Percentiles rank a stretch among this genome's conserved stretches.
These are phyloP conservation scores for Rutstroemia sp. DNA, from an alignment of 2,329 filamentous ascomycete genomes.

Conservation along the genomic window DNA sequence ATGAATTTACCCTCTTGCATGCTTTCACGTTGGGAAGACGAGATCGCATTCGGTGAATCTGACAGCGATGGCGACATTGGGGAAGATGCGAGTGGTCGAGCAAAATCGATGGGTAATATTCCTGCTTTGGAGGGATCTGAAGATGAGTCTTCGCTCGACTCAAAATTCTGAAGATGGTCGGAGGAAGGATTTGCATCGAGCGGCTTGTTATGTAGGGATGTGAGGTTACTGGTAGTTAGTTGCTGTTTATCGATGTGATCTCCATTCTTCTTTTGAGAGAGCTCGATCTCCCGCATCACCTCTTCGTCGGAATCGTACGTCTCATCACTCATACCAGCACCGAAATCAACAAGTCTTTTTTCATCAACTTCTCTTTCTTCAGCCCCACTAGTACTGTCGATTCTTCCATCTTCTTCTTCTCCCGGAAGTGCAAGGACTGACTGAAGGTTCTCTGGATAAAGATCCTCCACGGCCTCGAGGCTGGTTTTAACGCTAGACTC, in stretches of 20 bases:
- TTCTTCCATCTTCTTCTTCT: constrained; percentile 9
- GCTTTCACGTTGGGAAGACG: not conserved
- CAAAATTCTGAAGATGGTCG: not conserved
- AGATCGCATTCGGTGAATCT: not conserved
- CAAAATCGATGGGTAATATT: too few species aligned
- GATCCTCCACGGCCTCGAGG: constrained; percentile 77
- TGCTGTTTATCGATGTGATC: constrained; percentile 15
- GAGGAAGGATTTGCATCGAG: not conserved
- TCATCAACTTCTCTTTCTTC: constrained; percentile 52
- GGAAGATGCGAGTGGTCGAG: not conserved
- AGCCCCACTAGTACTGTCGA: constrained; percentile 7
- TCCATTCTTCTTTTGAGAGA: constrained; percentile 22
- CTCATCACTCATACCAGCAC: constrained; percentile 34
- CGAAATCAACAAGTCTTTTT: constrained; percentile 40
- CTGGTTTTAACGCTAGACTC: constrained; percentile 63
- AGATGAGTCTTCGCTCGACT: too few species aligned
- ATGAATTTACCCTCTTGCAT: not conserved
- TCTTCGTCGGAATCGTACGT: constrained; percentile 49
- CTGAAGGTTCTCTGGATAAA: constrained; percentile 63
- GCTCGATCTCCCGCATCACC: constrained; percentile 28
- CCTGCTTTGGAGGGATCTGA: too few species aligned
- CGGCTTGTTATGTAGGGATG: not conserved
- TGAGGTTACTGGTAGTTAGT: not conserved
- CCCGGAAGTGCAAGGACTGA: constrained; percentile 36
- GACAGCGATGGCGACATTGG: not conserved